phyloP scores from a whole-genome alignment of 2,329 filamentous ascomycete genomes.

The Aureobasidium sp. region DNA sequence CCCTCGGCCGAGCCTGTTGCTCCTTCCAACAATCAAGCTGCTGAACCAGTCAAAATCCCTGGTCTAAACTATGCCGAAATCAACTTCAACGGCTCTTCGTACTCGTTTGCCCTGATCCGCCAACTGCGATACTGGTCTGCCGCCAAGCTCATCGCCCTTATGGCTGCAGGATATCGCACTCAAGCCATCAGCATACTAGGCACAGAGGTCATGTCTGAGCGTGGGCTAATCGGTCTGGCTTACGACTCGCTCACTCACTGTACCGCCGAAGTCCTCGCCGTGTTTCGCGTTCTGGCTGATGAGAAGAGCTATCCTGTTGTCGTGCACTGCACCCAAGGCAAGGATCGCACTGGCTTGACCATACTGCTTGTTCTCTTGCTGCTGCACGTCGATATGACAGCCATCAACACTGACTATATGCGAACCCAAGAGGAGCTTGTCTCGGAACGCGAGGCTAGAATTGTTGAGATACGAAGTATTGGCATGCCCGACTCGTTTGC shows the following conservation, averaged over 20 bases:
- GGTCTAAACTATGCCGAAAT: constrained; percentile 57
- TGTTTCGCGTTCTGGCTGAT: constrained; percentile 43
- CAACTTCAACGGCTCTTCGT: constrained; percentile 63
- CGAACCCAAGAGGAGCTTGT: constrained; percentile 54
- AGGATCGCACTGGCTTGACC: constrained; percentile 71
- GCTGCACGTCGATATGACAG: constrained; percentile 46
- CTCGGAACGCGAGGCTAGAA: constrained; percentile 51
- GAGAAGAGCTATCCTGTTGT: constrained; percentile 52
- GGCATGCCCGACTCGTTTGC: constrained; percentile 68
- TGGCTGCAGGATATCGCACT: constrained; percentile 57
- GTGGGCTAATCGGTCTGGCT: constrained; percentile 62
- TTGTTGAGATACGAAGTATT: constrained; percentile 60
- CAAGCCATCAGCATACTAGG: constrained; percentile 62
- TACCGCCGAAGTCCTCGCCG: constrained; percentile 48
- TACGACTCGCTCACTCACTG: constrained; percentile 62
- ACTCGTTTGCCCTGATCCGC: constrained; percentile 59
- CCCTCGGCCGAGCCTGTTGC: constrained; percentile 35
- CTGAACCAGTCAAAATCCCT: constrained; percentile 52
- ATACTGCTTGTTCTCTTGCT: constrained; percentile 60
- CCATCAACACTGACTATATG: constrained; percentile 63
- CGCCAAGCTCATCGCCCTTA: constrained; percentile 53
- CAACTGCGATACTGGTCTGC: constrained; percentile 60
- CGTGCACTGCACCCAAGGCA: constrained; percentile 82
- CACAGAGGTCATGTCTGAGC: constrained; percentile 59
- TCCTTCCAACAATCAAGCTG: constrained; percentile 42